A percentile compares a stretch with the other conserved stretches of the same genome.
Evolutionary conservation across 2,329 filamentous ascomycete genomes (phyloP).

Genomic region (Trichophyton simii): DNA sequence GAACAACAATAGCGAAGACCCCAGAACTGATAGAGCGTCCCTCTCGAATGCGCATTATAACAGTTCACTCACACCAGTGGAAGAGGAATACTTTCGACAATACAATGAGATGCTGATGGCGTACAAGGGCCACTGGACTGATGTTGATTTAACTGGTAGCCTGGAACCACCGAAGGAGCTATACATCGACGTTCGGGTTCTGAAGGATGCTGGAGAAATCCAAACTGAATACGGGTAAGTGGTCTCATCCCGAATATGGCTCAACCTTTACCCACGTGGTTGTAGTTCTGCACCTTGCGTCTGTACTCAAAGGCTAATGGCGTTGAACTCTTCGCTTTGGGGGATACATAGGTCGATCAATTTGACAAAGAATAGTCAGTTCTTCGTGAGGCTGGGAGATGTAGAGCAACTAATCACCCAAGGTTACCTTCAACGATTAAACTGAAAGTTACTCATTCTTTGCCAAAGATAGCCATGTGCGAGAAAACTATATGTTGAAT

Average conservation of each 20-base stretch:
- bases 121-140: constrained; percentile 97
- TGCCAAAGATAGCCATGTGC: neutral
- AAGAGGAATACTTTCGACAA: constrained; percentile 88
- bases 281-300: neutral
- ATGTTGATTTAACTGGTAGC: constrained; percentile 88
- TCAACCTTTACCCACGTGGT: neutral
- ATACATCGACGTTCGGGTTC: constrained; percentile 89
- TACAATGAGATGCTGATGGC: constrained; percentile 88
- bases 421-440: constrained; percentile 83
- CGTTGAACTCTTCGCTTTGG: neutral
- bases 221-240: constrained; percentile 95
- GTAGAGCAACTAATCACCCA: constrained; percentile 89
- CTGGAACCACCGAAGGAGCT: constrained; percentile 88
- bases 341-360: constrained; percentile 61
- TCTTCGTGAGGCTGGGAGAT: constrained; percentile 90
- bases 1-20: neutral
- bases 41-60: constrained; percentile 24
- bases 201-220: constrained; percentile 96
- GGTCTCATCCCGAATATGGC: neutral
- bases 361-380: constrained; percentile 94
- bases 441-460: constrained; percentile 38
- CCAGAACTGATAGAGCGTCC: neutral
- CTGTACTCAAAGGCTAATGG: neutral
- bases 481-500: neutral
- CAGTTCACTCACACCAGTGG: constrained; percentile 76